A percentile compares a stretch with the other conserved stretches of the same genome.
phyloP scores from a whole-genome alignment of 805 yeast genomes.

The Monosporozyma unispora region DNA sequence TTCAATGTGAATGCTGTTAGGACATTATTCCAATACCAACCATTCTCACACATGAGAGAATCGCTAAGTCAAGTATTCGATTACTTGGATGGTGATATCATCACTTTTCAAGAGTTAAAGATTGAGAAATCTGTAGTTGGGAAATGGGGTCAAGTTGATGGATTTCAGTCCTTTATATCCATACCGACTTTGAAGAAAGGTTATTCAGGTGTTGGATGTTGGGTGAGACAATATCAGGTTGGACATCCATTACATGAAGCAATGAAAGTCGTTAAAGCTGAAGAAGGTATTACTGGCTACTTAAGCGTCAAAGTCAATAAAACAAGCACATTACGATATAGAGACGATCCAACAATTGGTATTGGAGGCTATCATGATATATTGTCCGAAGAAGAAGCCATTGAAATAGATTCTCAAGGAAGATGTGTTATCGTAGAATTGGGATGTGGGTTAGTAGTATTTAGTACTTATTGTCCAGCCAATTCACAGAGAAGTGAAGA shows the following conservation, averaged over 20 bases:
- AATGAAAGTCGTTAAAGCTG: conserved; percentile 60
- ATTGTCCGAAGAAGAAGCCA: conserved; percentile 28
- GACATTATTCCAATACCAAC: conserved; percentile 72
- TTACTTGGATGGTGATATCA: conserved; percentile 56
- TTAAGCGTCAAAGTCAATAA: conserved; percentile 18
- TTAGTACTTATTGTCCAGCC: conserved; percentile 84
- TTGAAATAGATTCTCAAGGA: conserved; percentile 71
- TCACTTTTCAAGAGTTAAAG: conserved; percentile 85
- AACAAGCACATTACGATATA: conserved; percentile 7
- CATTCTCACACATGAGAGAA: conserved; percentile 54
- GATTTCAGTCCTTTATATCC: conserved; percentile 58
- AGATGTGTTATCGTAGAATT: conserved; percentile 71
- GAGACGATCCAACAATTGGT: conserved; percentile 19
- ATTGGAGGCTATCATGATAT: conserved; percentile 70
- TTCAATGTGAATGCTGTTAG: conserved; percentile 83
- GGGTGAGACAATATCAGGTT: conserved; percentile 45
- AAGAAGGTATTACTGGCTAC: conserved; percentile 84
- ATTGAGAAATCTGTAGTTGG: conserved; percentile 36
- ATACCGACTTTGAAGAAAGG: conserved; percentile 67
- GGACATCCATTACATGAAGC: conserved; percentile 35
- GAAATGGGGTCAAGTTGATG: conserved; percentile 42
- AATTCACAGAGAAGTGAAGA: conserved; percentile 65
- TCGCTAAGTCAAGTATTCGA: conserved; percentile 37
- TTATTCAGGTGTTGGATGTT: conserved; percentile 87
- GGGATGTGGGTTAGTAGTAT: conserved; percentile 48